Percentiles rank a stretch among this genome's conserved stretches.
phyloP scores from a whole-genome alignment of 106 monocot genomes.

The Phalaenopsis aphrodite region DNA sequence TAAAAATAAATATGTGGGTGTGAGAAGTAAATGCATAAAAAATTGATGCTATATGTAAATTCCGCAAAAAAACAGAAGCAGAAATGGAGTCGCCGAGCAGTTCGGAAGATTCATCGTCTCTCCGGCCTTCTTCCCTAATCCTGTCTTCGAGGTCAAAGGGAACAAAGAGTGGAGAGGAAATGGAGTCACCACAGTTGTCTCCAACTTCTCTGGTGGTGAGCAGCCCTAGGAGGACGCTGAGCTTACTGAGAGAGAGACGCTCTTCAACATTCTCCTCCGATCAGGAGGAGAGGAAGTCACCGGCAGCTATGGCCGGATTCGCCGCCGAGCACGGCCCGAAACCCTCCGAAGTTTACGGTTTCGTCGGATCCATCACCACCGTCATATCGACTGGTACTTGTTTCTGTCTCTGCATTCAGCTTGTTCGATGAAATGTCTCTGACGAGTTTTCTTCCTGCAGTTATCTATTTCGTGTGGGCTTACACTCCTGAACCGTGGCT shows the following conservation, averaged over 20 bases:
- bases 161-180: neutral
- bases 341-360: conserved; percentile 93
- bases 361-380: conserved; percentile 92
- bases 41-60: too few species aligned
- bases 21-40: too few species aligned
- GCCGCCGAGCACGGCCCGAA: conserved; percentile 57
- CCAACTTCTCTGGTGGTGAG: conserved; percentile 39
- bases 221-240: conserved; percentile 71
- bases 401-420: neutral
- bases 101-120: too few species aligned
- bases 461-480: conserved; percentile 80
- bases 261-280: conserved; percentile 12
- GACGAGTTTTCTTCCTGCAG: conserved; percentile 22
- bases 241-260: conserved; percentile 40
- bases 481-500: conserved; percentile 81
- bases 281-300: conserved; percentile 9
- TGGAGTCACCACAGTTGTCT: conserved; percentile 24
- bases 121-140: too few species aligned
- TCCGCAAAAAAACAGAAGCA: too few species aligned
- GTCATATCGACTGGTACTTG: conserved; percentile 62
- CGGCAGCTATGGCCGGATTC: neutral
- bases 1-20: too few species aligned
- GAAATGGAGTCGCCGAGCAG: too few species aligned
- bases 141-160: too few species aligned
- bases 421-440: conserved; percentile 3